Evolutionary conservation across 2,329 filamentous ascomycete genomes (phyloP), one percentile per base, ranked within the genome.

Genomic region (Ophiostoma montium): DNA sequence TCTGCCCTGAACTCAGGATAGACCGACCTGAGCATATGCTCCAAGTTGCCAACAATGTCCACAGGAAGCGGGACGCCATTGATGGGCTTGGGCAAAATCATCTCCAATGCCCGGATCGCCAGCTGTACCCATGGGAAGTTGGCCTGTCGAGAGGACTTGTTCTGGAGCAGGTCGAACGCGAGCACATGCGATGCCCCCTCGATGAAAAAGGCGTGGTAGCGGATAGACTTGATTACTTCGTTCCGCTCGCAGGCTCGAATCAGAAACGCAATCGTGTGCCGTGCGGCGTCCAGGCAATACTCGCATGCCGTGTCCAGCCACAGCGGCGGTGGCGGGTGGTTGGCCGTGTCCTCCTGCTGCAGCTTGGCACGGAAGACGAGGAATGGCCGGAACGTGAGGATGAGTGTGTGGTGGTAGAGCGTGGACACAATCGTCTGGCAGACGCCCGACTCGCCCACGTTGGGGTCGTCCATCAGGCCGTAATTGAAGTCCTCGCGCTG

Each of bases 321-420:
- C 2, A 46, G 47, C 15, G 54, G 54, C 7, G 50, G 52, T 8
- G 50, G 47, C 16, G 54, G 54, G 12, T 18, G 48, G 16, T 32
- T 33, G 3, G 49, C 39, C 1, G 45, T 31, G 35, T 46, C 44
- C 11, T 52, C 52, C 36, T 53, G 41, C 16, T 46, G 52, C 19
- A 56, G 39, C n/a, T 52, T 54, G 15, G 51, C 52, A 3, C 52
- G 52, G n/a, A 56, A 32, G 2, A 56, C 52, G 8, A 56, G 39
- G n/a, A 56, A 56, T 1, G 54, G 52, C 1, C 54, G 50, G 35
- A 54, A 56, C 2, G 54, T 53, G 4, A 56, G 32, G 11, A 54
- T 45, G 5, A 56, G 35, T 2, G 53, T 56, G 43, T 56, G 54
- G 35, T 56, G 54, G 41, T 56, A 56, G 31, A 56, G 52, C 49